Conservation (phyloP, 768 basidiomycete species). For the Tulasnella sp. region DNA sequence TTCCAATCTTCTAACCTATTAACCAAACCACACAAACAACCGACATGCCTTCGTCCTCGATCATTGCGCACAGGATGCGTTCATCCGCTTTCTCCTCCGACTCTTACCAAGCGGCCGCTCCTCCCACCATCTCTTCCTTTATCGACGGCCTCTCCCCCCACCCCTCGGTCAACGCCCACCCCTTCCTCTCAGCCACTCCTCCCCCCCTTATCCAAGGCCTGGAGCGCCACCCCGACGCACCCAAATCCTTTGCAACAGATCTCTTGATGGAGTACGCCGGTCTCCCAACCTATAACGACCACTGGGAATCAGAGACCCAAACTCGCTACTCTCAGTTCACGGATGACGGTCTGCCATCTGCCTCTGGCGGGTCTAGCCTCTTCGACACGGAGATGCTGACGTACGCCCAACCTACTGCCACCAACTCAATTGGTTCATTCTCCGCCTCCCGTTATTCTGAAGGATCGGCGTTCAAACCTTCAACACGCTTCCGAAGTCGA, state of each 20-base stretch:
- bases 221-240: conserved; percentile 16
- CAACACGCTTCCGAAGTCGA: neutral
- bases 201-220: conserved; percentile 8
- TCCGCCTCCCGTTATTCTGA: neutral
- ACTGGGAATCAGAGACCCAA: neutral
- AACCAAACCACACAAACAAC: neutral
- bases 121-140: conserved; percentile 8
- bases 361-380: neutral
- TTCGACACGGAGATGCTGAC: neutral
- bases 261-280: neutral
- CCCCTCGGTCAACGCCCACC: conserved; percentile 2
- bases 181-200: conserved; percentile 6
- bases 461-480: neutral
- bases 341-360: neutral
- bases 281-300: neutral
- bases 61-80: conserved; percentile 10
- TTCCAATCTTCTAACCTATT: neutral
- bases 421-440: neutral
- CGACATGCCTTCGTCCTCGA: conserved; percentile 14
- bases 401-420: neutral
- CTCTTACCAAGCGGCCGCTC: neutral
- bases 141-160: conserved; percentile 15
- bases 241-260: neutral
- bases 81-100: neutral
- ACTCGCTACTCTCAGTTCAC: neutral